Evolutionary conservation across 2,329 filamentous ascomycete species (phyloP), one percentile per base, ranked within the genome.

Genomic region (Diaporthe sp.): DNA sequence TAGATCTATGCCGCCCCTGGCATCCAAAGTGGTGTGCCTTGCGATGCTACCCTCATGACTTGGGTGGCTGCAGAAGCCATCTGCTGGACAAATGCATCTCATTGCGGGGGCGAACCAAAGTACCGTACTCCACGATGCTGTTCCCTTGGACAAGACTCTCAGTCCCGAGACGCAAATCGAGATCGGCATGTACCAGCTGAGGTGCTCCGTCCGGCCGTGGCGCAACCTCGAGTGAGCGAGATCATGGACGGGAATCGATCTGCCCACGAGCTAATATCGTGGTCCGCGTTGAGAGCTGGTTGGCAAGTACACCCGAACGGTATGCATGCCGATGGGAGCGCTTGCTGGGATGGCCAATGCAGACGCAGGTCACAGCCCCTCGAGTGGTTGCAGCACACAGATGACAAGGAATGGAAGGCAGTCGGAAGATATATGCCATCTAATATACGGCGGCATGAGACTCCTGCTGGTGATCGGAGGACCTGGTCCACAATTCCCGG

Each of bases 41-140:
- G 65, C 73, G 57, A 72, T 75, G 53, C 42, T 53, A 74, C 73
- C 42, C 55, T 62, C 65, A 55, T 53, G 65, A 44, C 65, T 70
- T 71, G 34, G 44, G 70, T 49, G 22, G 65, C 65, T 62, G 73
- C 46, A 65, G 73, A 53, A 71, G 25, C 34, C 55, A 34, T 22
- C 31, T n/a, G 22, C 37, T 34, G 7, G 46, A 68, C 31, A 6
- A 10, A 68, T 68, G 46, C 65, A 70, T 55, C 65, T 42, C 34
- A 22, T 25, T 70, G 65, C 65, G 65, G 65, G 49, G 49, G 65
- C 19, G 31, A 70, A 70, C 34, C 65, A 37, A 70, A 55, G 15
- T 53, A 25, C 17, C 34, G n/a, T 19, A 3, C 34, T 46, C 53
- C 61, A 70, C 53, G 39, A 49, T 72, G 57, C 58, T 25, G 58